Percentiles rank a stretch among this genome's conserved stretches.
phyloP scores from a whole-genome alignment of 768 basidiomycete species.

The Mycena galericulata region DNA sequence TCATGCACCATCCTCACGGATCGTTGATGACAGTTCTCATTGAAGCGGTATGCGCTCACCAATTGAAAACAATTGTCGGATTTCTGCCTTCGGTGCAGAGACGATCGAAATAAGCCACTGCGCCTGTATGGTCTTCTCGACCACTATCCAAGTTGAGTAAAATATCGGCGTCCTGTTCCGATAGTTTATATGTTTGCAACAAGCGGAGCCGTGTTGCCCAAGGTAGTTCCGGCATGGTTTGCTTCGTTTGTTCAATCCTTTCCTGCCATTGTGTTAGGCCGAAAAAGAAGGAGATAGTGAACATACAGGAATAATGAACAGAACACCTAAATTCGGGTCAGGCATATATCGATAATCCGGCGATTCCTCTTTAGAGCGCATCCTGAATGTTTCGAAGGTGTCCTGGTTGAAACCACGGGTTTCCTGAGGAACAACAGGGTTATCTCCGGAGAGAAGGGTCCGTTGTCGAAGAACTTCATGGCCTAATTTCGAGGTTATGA shows the following conservation, averaged over 20 bases:
- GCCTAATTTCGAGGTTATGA: slow-evolving; percentile 55
- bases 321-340: slow-evolving; percentile 89
- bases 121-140: slow-evolving; percentile 61
- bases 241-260: slow-evolving; percentile 66
- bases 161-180: slow-evolving; percentile 76
- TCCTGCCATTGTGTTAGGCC: slow-evolving; percentile 55
- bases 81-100: slow-evolving; percentile 67
- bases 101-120: slow-evolving; percentile 86
- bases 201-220: slow-evolving; percentile 70
- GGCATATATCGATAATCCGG: slow-evolving; percentile 99
- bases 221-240: slow-evolving; percentile 82
- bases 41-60: slow-evolving; percentile 58
- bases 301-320: slow-evolving; percentile 67
- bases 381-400: slow-evolving; percentile 80
- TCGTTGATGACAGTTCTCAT: not conserved
- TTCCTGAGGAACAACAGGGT: slow-evolving; percentile 75
- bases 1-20: slow-evolving; percentile 91
- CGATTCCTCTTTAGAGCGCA: slow-evolving; percentile 93
- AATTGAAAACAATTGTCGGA: slow-evolving; percentile 84
- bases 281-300: slow-evolving; percentile 2
- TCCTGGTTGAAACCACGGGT: slow-evolving; percentile 92
- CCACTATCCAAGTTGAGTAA: slow-evolving; percentile 80
- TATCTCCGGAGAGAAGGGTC: slow-evolving; percentile 56
- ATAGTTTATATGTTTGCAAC: slow-evolving; percentile 57
- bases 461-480: slow-evolving; percentile 88